Evolutionary conservation across 257 asterid species (phyloP), one percentile per base, ranked within the genome.

Genomic region (Fraxinus pennsylvanica): DNA sequence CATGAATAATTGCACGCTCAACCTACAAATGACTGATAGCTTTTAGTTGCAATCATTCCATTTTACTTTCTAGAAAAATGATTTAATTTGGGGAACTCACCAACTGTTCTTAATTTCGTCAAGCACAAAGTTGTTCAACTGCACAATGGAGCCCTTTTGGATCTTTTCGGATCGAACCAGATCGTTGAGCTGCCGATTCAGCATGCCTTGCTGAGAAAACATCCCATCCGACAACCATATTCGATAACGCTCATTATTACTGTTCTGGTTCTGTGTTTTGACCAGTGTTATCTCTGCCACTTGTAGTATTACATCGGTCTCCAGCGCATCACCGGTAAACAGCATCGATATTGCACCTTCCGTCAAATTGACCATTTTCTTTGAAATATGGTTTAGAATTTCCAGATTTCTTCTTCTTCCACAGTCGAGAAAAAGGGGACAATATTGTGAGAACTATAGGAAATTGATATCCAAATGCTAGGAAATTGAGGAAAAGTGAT

Each of bases 171-270:
- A 82, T 6, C 85, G 84, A 21, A 96, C 93, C 82, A 96, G 76
- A 0, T 89, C 88, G 78, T 92, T 92, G 6, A 74, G 88, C 85
- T 92, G 97, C 65, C 91, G 88, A 33, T 89, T 92, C 80, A 96
- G 87, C 98, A 96, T 96, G 7, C 96, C 97, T 83, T 93, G 95
- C 90, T 89, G 94, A 27, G 77, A 2, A 73, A 80, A 84, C 4
- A 33, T 5, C 0, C 98, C 97, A 65, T 96, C 99, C 6, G 99
- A 96, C 1, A 96, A 81, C 67, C 91, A 25, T 19, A 93, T n/a
- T 68, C 97, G 87, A 27, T 86, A 92, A 3, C 97, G 81, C 68
- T 93, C 97, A 25, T 68, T 47, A 80, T 22, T 76, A 71, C 29
- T 67, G 50, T 21, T 80, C 82, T 82, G 88, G 36, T 75, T 86